These are phyloP conservation scores for Calonectria crousiana DNA, from an alignment of 2,329 filamentous ascomycete genomes.

Conservation along the genomic window DNA sequence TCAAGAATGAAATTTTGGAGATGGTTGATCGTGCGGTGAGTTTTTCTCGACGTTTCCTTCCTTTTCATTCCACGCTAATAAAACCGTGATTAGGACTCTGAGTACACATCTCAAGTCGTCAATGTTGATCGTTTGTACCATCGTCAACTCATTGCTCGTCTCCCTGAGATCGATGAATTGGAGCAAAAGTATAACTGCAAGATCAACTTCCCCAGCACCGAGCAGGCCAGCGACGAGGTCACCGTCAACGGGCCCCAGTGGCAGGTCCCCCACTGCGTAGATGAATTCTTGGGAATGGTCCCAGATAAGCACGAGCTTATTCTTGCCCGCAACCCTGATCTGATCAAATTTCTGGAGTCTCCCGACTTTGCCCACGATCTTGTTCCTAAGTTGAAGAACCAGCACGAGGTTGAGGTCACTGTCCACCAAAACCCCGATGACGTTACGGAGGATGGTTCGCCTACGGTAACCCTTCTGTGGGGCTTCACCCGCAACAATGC, in stretches of 20 bases:
- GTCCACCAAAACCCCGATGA: conserved; percentile 75
- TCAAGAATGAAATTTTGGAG: conserved; percentile 99
- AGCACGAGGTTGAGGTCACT: conserved; percentile 91
- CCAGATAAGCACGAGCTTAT: conserved; percentile 95
- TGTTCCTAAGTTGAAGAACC: conserved; percentile 84
- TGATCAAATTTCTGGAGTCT: conserved; percentile 86
- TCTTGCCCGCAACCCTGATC: conserved; percentile 79
- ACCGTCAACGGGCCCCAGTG: conserved; percentile 97
- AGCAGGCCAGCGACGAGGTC: conserved; percentile 96
- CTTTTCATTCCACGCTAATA: not conserved
- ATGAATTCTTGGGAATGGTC: conserved; percentile 97
- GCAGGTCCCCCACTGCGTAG: conserved; percentile 96
- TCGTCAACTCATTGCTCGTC: conserved; percentile 89
- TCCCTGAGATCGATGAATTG: conserved; percentile 90
- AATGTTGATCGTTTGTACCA: conserved; percentile 96
- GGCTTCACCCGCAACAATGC: conserved; percentile 97
- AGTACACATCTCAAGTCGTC: conserved; percentile 94
- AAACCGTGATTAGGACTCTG: conserved; percentile 76
- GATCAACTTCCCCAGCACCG: conserved; percentile 97
- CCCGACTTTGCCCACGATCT: conserved; percentile 85
- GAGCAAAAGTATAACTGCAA: conserved; percentile 99
- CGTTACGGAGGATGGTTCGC: conserved; percentile 67
- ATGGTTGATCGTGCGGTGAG: conserved; percentile 95
- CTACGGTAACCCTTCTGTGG: conserved; percentile 75
- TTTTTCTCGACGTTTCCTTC: conserved; percentile 30